Conservation (phyloP, 1,139 yeast genomes). For the Blastobotrys ciferrii region DNA sequence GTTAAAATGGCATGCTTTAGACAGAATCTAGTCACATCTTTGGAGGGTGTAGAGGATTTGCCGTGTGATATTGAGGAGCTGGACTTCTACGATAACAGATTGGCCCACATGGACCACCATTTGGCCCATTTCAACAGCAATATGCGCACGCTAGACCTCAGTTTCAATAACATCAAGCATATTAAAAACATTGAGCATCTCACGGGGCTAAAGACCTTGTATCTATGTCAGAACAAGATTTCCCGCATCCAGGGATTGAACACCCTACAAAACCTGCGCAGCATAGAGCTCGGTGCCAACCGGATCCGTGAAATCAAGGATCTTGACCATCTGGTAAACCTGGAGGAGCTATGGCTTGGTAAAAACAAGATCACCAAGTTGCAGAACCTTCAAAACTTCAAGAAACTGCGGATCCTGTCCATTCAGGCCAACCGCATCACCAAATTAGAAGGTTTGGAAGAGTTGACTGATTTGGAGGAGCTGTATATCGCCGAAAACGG, state of each 20-base stretch:
- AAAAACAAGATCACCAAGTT: conserved; percentile 72
- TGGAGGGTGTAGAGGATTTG: conserved; percentile 66
- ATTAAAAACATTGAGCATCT: conserved; percentile 75
- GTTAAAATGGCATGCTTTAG: conserved; percentile 68
- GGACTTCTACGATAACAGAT: conserved; percentile 89
- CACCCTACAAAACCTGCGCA: conserved; percentile 55
- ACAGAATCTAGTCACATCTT: conserved; percentile 75
- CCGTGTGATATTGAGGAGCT: conserved; percentile 65
- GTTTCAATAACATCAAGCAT: conserved; percentile 86
- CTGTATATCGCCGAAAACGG: conserved; percentile 87
- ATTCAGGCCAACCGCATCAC: conserved; percentile 84
- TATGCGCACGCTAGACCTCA: conserved; percentile 68
- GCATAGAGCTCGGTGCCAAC: conserved; percentile 92
- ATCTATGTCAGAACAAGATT: conserved; percentile 87
- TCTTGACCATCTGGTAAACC: conserved; percentile 50
- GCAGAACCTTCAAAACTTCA: conserved; percentile 59
- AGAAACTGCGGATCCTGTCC: conserved; percentile 70
- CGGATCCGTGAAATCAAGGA: conserved; percentile 62
- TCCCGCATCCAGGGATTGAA: conserved; percentile 66
- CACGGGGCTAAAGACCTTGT: conserved; percentile 62
- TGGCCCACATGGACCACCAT: conserved; percentile 76
- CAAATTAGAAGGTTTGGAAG: conserved; percentile 78
- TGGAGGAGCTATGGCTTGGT: conserved; percentile 89
- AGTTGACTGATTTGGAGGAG: conserved; percentile 71
- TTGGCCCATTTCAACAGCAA: conserved; percentile 54